phyloP scores from a whole-genome alignment of 495 filamentous ascomycete genomes.

The Hypoxylon crocopeplum region DNA sequence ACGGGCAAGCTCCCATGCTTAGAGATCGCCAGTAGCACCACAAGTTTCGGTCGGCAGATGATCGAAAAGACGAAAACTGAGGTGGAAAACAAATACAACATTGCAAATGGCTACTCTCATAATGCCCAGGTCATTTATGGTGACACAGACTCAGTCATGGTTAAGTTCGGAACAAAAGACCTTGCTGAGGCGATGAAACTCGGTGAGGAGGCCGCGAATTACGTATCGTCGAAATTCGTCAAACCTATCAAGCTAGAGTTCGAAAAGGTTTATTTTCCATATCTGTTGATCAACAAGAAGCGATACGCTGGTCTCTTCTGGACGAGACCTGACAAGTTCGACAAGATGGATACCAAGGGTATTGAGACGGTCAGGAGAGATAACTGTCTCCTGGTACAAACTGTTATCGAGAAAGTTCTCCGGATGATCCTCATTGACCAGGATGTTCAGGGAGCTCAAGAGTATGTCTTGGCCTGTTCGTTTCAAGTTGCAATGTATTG shows the following conservation, averaged over 20 bases:
- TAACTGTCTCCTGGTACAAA: constrained; percentile 94
- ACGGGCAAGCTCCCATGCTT: constrained; percentile 96
- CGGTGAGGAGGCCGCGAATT: constrained; percentile 86
- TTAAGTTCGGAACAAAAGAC: constrained; percentile 92
- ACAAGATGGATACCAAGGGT: constrained; percentile 99
- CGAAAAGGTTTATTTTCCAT: constrained; percentile 99
- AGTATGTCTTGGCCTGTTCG: constrained; percentile 64
- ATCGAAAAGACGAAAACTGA: constrained; percentile 96
- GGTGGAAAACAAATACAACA: constrained; percentile 86
- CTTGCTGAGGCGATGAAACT: constrained; percentile 90
- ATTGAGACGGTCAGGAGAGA: constrained; percentile 98
- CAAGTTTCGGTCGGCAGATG: constrained; percentile 95
- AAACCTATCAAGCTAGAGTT: constrained; percentile 99
- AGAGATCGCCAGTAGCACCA: constrained; percentile 94
- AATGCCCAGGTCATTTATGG: constrained; percentile 98
- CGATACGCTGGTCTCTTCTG: constrained; percentile 97
- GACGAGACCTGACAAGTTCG: constrained; percentile 91
- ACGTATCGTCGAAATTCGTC: constrained; percentile 88
- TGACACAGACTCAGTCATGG: constrained; percentile 99
- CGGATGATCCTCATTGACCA: constrained; percentile 94
- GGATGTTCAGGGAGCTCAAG: constrained; percentile 87
- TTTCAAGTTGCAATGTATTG: constrained; percentile 19
- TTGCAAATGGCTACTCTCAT: constrained; percentile 91
- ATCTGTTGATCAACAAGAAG: constrained; percentile 99
- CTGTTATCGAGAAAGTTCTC: constrained; percentile 95